Evolutionary conservation across 2,329 filamentous ascomycete species (phyloP), one percentile per base, ranked within the genome.

Genomic region (Xylaria arbuscula): DNA sequence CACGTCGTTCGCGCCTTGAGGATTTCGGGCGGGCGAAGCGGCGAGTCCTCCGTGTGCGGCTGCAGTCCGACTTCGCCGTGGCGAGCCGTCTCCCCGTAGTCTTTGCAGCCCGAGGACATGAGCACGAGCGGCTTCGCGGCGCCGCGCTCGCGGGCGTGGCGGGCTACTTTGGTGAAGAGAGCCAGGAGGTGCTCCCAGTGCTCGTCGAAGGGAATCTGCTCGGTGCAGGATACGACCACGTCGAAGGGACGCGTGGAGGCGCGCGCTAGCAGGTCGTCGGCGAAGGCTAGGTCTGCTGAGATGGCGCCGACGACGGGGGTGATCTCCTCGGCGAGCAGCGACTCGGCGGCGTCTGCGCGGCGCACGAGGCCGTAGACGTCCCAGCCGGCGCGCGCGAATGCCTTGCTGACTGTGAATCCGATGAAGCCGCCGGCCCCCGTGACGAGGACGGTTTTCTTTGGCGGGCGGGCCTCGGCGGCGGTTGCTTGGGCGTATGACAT

Each of bases 391-490:
- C 80, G 79, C 5, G 79, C 78, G 70, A 86, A 86, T 24, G 83
- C 81, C 19, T 80, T 78, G 60, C 79, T 79, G 0, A 85, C 82
- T 0, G 83, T 81, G 24, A 75, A 78, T 42, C 84, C 84, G 48
- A 86, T 82, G 72, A 84, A 85, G 10, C 83, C 84, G 60, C 84
- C 84, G 13, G 83, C 83, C 9, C 83, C 84, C 2, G 81, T 84
- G 28, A 86, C 79, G 7, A 86, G 76, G n/a, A 81, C 83, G 1
- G 78, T 80, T 32, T 71, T 75, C 53, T 42, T 54, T 5, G 59
- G 47, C 1, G 60, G 36, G 13, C 63, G 69, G 40, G 66, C 62
- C 15, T 11, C 6, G 56, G 57, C 32, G 17, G 56, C 9, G 2
- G 66, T 53, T 42, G 56, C 60, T 48, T 67, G 45, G 47, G 36